Evolutionary conservation across 768 basidiomycete genomes (phyloP), one percentile per base, ranked within the genome.

Genomic region (Tricholoma hemisulphureum): DNA sequence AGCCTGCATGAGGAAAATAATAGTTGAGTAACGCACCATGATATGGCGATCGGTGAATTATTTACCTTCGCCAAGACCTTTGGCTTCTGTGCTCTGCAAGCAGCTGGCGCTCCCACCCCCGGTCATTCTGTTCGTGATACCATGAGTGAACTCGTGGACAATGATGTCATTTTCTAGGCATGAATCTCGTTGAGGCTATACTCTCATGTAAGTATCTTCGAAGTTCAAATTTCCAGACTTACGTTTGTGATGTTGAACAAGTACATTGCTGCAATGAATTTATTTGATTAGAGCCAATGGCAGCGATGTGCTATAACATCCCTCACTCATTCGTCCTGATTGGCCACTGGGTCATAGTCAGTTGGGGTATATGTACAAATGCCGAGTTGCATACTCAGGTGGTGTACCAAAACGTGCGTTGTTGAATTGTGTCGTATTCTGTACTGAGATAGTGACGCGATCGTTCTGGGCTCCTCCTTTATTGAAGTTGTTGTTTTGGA

Each of bases 401-500:
- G 74, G 74, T 1, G 75, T 75, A 32, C 74, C 55, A 58, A 75
- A 77, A 53, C 75, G 66, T 21, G 74, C 79, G 51, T 79, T 78
- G 65, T 79, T 68, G 11, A 64, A 68, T 13, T 75, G 76, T 11
- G 69, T 68, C n/a, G 74, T 67, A 57, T 80, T 79, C 68, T 83
- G 81, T 11, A 81, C 79, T 52, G 77, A 80, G 49, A 77, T 68
- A 32, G 73, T 75, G 52, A 85, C 78, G n/a, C 78, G 76, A 66
- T 84, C 83, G 59, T 71, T 75, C 18, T 73, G 79, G 39, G 58
- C 57, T 20, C 82, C 82, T 37, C 81, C 80, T 49, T 76, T 73
- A n/a, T 72, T 76, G 61, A 79, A 79, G 73, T 84, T 84, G 68
- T 77, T 73, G 37, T 70, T 71, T 67, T 85, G 83, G 79, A 85